A percentile compares a stretch with the other conserved stretches of the same genome.
These are phyloP conservation scores for Cucumis sativus DNA, from an alignment of 306 rosid species.

Conservation along the genomic window DNA sequence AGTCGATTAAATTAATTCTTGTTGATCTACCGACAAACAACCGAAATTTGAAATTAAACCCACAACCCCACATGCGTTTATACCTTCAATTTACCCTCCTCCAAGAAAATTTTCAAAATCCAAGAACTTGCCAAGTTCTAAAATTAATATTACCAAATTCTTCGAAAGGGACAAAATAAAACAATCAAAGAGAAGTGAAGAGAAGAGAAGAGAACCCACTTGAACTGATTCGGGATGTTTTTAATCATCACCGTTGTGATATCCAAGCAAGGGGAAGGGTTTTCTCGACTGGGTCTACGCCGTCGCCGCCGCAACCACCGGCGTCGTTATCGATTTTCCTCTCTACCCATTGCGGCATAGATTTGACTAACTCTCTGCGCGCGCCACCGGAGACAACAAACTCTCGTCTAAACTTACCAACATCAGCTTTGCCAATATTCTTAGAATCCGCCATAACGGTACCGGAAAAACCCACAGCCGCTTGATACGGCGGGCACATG, in stretches of 20 bases:
- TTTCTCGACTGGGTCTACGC: not conserved
- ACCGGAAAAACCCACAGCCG: not conserved
- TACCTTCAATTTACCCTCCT: not conserved
- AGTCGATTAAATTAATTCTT: not conserved
- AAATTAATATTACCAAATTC: not conserved
- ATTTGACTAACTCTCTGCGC: not conserved
- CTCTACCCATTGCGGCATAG: not conserved
- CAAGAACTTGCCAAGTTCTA: not conserved
- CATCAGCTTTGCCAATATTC: not conserved
- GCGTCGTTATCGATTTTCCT: not conserved
- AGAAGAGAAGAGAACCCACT: not conserved
- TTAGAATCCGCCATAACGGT: not conserved
- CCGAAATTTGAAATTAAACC: not conserved
- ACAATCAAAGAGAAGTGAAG: not conserved
- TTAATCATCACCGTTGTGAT: conserved; percentile 18
- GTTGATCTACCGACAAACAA: not conserved
- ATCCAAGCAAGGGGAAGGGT: not conserved
- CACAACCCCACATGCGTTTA: not conserved
- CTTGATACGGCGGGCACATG: not conserved
- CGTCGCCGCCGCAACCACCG: not conserved
- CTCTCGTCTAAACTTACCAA: not conserved
- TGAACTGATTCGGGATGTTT: conserved; percentile 22
- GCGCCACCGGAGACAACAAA: not conserved
- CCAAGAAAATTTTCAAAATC: not conserved
- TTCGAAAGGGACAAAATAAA: not conserved